Percentiles rank a stretch among this genome's conserved stretches.
Conservation (phyloP, 805 yeast genomes). For the Yarrowia sp. region DNA sequence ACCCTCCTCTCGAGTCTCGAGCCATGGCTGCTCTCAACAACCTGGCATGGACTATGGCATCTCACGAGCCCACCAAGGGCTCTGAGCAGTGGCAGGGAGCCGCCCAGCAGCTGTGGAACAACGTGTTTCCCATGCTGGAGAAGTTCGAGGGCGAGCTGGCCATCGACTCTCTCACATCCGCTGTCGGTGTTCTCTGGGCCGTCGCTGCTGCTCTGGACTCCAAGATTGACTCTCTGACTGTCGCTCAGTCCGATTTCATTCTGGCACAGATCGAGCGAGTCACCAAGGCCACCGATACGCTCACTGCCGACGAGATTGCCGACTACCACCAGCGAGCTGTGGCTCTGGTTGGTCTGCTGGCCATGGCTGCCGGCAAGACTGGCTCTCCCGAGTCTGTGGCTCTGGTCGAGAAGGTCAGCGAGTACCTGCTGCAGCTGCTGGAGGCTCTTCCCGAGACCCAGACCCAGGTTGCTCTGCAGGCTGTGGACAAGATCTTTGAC, state of each 20-base stretch:
- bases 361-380: conserved; percentile 56
- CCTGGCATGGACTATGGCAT: conserved; percentile 61
- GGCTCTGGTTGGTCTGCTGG: conserved; percentile 62
- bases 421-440: conserved; percentile 54
- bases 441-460: conserved; percentile 47
- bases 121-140: conserved; percentile 43
- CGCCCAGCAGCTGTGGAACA: conserved; percentile 47
- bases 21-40: conserved; percentile 75
- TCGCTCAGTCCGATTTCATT: conserved; percentile 43
- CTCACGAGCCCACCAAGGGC: conserved; percentile 44
- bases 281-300: conserved; percentile 40
- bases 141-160: conserved; percentile 41
- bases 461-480: conserved; percentile 60
- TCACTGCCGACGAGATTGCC: conserved; percentile 47
- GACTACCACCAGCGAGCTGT: conserved; percentile 57
- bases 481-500: conserved; percentile 73
- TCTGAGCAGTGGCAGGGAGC: conserved; percentile 53
- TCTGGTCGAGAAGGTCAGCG: conserved; percentile 56
- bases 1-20: conserved; percentile 60
- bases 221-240: conserved; percentile 34
- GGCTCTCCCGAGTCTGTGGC: conserved; percentile 43
- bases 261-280: conserved; percentile 44
- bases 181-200: conserved; percentile 58
- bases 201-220: conserved; percentile 49
- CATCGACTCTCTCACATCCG: conserved; percentile 47